Percentiles rank a stretch among this genome's conserved stretches.
Conservation (phyloP, 1,139 yeast genomes). For the Pichia sp. region DNA sequence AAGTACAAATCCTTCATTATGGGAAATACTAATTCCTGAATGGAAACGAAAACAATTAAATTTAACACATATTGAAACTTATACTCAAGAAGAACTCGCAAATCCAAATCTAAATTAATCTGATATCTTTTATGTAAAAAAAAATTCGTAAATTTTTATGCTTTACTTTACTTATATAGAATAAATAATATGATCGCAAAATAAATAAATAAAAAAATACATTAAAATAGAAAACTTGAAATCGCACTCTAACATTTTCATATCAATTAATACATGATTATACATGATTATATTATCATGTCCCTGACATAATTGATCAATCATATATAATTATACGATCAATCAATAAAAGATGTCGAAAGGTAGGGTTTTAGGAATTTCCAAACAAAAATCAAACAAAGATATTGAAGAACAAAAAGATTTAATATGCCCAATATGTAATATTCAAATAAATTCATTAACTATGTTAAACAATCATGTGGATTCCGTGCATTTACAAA, state of each 20-base stretch:
- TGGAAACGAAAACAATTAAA: slow-evolving; percentile 21
- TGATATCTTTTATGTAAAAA: too few species aligned
- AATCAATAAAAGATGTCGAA: slow-evolving; percentile 20
- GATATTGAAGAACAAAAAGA: background rate
- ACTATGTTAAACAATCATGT: slow-evolving; percentile 62
- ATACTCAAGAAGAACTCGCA: slow-evolving; percentile 24
- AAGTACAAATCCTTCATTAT: slow-evolving; percentile 24
- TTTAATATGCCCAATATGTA: slow-evolving; percentile 62
- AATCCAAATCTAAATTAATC: slow-evolving; percentile 21
- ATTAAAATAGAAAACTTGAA: too few species aligned
- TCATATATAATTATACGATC: too few species aligned
- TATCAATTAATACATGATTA: too few species aligned
- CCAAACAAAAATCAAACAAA: too few species aligned
- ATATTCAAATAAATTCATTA: slow-evolving; percentile 51
- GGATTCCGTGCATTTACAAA: slow-evolving; percentile 54
- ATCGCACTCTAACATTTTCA: too few species aligned
- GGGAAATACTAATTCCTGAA: slow-evolving; percentile 24
- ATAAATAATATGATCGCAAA: too few species aligned
- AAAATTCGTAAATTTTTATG: too few species aligned
- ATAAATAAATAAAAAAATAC: too few species aligned
- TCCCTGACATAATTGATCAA: too few species aligned
- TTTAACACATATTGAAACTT: slow-evolving; percentile 10
- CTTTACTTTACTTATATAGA: too few species aligned
- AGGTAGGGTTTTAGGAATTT: slow-evolving; percentile 21
- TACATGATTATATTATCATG: too few species aligned